Evolutionary conservation across 768 basidiomycete species (phyloP).

Genomic region (Suillus plorans): DNA sequence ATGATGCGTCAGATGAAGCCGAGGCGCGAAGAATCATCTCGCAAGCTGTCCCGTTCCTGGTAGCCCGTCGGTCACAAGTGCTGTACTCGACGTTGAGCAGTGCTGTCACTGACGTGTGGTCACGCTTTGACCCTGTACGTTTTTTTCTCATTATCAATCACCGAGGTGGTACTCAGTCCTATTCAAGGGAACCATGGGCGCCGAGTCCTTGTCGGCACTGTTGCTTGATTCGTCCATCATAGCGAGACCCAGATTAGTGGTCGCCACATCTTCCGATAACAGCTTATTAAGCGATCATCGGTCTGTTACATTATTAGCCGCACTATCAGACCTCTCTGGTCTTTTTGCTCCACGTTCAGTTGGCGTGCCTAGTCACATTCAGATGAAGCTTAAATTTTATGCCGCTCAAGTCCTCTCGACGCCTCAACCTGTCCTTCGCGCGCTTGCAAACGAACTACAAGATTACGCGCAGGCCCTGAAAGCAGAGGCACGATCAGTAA

Average conservation of each 20-base stretch:
- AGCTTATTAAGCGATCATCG: conserved; percentile 15
- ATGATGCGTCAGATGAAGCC: conserved; percentile 41
- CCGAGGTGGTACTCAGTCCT: conserved; percentile 13
- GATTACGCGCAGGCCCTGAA: background rate
- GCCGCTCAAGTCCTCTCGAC: conserved; percentile 57
- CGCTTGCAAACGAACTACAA: conserved; percentile 42
- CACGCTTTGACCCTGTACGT: conserved; percentile 48
- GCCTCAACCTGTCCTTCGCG: conserved; percentile 41
- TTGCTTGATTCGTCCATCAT: conserved; percentile 55
- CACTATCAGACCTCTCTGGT: conserved; percentile 23
- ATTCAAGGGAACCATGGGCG: conserved; percentile 32
- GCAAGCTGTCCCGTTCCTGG: conserved; percentile 62
- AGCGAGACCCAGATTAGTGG: conserved; percentile 45
- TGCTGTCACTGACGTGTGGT: conserved; percentile 65
- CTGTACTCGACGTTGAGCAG: conserved; percentile 49
- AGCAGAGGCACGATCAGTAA: background rate
- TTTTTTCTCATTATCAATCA: background rate
- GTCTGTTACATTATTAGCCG: conserved; percentile 19
- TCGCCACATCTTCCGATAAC: conserved; percentile 2
- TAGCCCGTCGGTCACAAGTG: conserved; percentile 56
- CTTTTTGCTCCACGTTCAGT: conserved; percentile 23
- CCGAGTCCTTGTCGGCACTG: conserved; percentile 50
- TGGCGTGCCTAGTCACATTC: conserved; percentile 38
- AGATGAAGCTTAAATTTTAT: conserved; percentile 70
- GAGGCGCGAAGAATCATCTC: conserved; percentile 51